Evolutionary conservation across 805 yeast species (phyloP), one percentile per base, ranked within the genome.

Genomic region (Yarrowia sp.): DNA sequence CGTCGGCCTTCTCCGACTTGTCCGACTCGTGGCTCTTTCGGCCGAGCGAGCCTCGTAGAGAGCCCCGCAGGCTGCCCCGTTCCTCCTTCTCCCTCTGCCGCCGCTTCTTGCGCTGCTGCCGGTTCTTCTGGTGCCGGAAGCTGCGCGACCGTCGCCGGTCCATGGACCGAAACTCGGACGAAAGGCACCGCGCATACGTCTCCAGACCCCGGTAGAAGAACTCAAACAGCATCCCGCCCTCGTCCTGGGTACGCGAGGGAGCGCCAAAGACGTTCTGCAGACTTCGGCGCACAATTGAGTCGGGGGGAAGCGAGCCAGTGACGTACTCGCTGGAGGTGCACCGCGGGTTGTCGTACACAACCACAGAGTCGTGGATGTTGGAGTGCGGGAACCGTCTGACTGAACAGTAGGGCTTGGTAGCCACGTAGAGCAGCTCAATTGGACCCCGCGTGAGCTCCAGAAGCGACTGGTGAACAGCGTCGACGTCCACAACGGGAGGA

Each of bases 241-340:
- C 59, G n/a, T 36, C 38, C 38, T 25, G 31, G 25, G 9, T 46
- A 25, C 13, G 24, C 9, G 49, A 42, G 16, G 33, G 36, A 22
- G 22, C 18, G 6, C 46, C 63, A 21, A 47, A 47, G 16, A 47
- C 21, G 16, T 47, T 47, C 29, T 47, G 55, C 14, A 47, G 55
- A 21, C 36, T 16, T 32, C 58, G 39, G 9, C 63, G 63, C 18
- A 25, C 31, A 6, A 27, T 31, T 3, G 56, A 25, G 32, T 58
- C 47, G 22, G 24, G 21, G 3, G 35, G 35, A 16, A 31, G 35
- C 25, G 42, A 33, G 12, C 46, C 51, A 16, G 36, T 31, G 12
- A 56, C 44, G 24, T 21, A 38, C 62, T 62, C 63, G 16, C 42
- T 51, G 22, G 35, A 16, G 22, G 58, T 51, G 42, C 58, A 51